phyloP scores from a whole-genome alignment of 169 alveolate genomes.

The Plasmodium cynomolgi region DNA sequence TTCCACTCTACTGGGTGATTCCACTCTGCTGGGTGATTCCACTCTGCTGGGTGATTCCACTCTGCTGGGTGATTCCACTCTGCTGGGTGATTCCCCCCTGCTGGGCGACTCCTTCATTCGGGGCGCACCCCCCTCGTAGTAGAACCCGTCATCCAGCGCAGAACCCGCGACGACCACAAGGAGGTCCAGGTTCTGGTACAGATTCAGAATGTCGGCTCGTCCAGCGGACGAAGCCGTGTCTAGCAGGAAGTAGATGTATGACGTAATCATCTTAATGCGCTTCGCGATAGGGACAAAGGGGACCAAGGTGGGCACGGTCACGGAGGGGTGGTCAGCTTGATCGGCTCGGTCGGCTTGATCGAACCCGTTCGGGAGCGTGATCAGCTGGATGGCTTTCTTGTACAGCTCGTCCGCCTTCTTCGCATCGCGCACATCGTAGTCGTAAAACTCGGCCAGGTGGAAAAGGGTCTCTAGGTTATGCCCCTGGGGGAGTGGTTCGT shows the following conservation, averaged over 20 bases:
- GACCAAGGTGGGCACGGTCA: neutral
- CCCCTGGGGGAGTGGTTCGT: neutral
- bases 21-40: neutral
- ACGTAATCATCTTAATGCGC: conserved; percentile 21
- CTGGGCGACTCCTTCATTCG: neutral
- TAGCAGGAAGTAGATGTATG: conserved; percentile 17
- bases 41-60: no score
- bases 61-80: neutral
- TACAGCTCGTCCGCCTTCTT: conserved; percentile 15
- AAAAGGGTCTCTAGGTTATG: neutral
- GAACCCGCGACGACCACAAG: conserved; percentile 1
- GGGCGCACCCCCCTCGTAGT: conserved; percentile 11
- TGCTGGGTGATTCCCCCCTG: neutral
- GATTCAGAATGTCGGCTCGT: neutral
- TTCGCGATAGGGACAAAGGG: conserved; percentile 22
- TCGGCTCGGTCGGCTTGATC: neutral
- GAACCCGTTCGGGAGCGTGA: neutral
- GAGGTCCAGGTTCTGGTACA: conserved; percentile 12
- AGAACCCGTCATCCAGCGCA: conserved; percentile 56
- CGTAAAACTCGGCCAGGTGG: conserved; percentile 54
- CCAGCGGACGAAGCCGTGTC: neutral
- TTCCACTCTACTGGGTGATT: no score
- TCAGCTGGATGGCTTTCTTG: conserved; percentile 23
- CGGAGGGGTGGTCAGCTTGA: neutral
- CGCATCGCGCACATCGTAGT: conserved; percentile 14